phyloP scores from a whole-genome alignment of 108 stramenopile genomes.

The Fragilaria crotonensis region DNA sequence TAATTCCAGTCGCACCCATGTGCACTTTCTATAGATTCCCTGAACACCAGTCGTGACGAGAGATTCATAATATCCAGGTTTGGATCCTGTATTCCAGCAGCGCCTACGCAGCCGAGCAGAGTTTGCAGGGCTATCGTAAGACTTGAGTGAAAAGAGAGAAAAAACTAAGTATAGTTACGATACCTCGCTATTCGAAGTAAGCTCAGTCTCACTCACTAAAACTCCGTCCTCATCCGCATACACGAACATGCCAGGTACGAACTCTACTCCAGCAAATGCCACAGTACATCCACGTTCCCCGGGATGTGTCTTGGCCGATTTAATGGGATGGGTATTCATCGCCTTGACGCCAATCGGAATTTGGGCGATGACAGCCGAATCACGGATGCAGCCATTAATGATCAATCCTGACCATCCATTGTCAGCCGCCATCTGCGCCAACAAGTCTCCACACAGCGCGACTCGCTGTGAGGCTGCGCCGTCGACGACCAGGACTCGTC shows the following conservation, averaged over 20 bases:
- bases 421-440: slow-evolving; percentile 41
- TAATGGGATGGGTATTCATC: slow-evolving; percentile 55
- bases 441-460: slow-evolving; percentile 59
- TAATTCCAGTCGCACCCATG: slow-evolving; percentile 54
- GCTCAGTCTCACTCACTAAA: slow-evolving; percentile 8
- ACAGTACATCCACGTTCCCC: slow-evolving; percentile 28
- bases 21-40: slow-evolving; percentile 48
- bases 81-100: too few species aligned
- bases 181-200: slow-evolving; percentile 2
- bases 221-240: slow-evolving; percentile 35
- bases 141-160: too few species aligned
- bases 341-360: slow-evolving; percentile 61
- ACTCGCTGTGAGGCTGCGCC: slow-evolving; percentile 50
- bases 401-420: slow-evolving; percentile 58
- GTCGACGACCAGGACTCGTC: slow-evolving; percentile 61
- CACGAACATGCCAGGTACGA: slow-evolving; percentile 33
- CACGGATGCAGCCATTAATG: slow-evolving; percentile 67
- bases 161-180: too few species aligned
- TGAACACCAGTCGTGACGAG: too few species aligned
- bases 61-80: too few species aligned
- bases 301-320: slow-evolving; percentile 35
- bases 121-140: too few species aligned
- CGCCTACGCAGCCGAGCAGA: too few species aligned
- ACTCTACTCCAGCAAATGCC: slow-evolving; percentile 45
- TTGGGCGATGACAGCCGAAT: slow-evolving; percentile 51